Conservation (phyloP, 179 eudicot genomes). For the Gypsophila paniculata region DNA sequence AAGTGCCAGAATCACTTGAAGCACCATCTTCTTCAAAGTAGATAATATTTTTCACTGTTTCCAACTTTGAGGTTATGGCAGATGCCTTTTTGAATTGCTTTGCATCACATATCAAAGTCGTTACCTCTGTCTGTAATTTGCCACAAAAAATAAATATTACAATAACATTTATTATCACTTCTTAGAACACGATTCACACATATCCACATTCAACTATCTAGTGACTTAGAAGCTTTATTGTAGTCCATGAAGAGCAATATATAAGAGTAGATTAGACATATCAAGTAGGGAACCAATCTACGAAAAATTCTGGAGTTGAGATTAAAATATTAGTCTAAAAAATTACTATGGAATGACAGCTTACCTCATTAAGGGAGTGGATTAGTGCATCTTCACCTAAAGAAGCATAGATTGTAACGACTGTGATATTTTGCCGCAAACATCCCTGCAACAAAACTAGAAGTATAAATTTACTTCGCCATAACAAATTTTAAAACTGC, state of each 20-base stretch:
- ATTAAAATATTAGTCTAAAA: not conserved
- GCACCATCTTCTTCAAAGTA: constrained; percentile 68
- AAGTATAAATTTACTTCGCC: not conserved
- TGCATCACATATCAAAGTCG: constrained; percentile 78
- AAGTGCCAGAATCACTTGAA: constrained; percentile 33
- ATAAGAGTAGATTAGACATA: constrained; percentile 2
- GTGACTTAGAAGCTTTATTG: not conserved
- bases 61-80: constrained; percentile 59
- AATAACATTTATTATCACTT: not conserved
- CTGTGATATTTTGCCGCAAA: constrained; percentile 74
- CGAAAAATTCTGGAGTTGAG: not conserved
- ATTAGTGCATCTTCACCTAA: constrained; percentile 88
- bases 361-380: constrained; percentile 90
- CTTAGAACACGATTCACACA: not conserved
- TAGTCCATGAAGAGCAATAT: not conserved
- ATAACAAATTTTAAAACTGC: not conserved
- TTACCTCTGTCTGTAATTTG: constrained; percentile 66
- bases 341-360: not conserved
- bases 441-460: constrained; percentile 57
- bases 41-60: constrained; percentile 51
- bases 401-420: constrained; percentile 90
- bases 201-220: not conserved
- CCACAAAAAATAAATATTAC: constrained; percentile 14
- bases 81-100: constrained; percentile 77
- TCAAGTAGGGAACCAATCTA: not conserved